Base-by-base conservation (phyloP, 2,329 filamentous ascomycete genomes). In the Pseudopithomyces maydicus region DNA sequence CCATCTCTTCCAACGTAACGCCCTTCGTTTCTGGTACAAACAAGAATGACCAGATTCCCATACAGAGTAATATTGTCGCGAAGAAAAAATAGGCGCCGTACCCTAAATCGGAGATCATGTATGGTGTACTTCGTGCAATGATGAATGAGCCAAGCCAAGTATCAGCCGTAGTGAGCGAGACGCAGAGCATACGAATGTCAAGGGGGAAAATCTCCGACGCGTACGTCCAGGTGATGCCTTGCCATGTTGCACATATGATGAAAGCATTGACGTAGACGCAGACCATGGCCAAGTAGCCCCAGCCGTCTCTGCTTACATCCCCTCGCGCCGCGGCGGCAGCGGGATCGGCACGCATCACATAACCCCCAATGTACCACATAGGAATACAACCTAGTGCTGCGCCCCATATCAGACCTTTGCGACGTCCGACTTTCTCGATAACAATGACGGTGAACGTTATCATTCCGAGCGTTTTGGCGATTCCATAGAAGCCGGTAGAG, bases 181-280 rank as follows among this genome's bases (percentile, higher is more conserved):
- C 74, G 52, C 75, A 77, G 0, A 78, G 62, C 71, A 76, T 75
- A 26, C 76, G 68, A 50, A 79, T 77, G 38, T 77, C 73, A 19
- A 77, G 63, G 0, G 74, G 75, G 59, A 82, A 83, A 52, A 83
- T 82, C 59, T 84, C 82, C 2, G 79, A 79, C 8, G 77, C 78
- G 52, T 81, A 80, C 0, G 79, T 78, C 73, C 74, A 78, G 0
- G 75, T 73, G 12, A 78, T 76, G 1, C 71, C 74, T 47, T 79
- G 76, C 77, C 78, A 79, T 1, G 76, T 77, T 1, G 76, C 75
- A 49, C 76, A 82, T 46, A 83, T 83, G 60, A 84, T 84, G 43
- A 83, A 76, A 1, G 78, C 82, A 59, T 84, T 85, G 1, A 85
- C 72, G 73, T 84, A 85, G 22, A 85, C 80, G 66, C 81, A 82